Conservation (phyloP, 2,329 filamentous ascomycete species). For the Trichoderma cornu-damae region DNA sequence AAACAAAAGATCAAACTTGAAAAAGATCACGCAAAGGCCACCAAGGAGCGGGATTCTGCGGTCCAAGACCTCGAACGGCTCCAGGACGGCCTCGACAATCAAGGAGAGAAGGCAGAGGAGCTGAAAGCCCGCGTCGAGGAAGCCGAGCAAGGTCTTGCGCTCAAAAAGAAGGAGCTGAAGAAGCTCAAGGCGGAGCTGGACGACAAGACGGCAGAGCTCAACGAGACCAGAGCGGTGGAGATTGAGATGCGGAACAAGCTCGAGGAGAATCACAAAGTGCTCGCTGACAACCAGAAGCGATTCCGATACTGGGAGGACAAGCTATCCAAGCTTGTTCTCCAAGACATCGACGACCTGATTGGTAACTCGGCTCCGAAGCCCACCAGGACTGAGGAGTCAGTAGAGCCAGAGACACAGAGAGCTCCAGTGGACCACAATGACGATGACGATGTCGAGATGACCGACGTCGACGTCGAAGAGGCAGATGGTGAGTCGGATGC, state of each 20-base stretch:
- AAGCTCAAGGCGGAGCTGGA: conserved; percentile 81
- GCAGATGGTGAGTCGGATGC: conserved; percentile 24
- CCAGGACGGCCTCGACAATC: conserved; percentile 70
- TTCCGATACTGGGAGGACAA: conserved; percentile 87
- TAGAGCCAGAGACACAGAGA: conserved; percentile 21
- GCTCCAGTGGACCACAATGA: conserved; percentile 21
- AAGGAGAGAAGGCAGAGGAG: conserved; percentile 68
- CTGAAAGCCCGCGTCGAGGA: conserved; percentile 71
- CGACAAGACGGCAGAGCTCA: conserved; percentile 76
- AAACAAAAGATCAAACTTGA: conserved; percentile 85
- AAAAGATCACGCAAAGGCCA: conserved; percentile 73
- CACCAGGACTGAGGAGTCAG: conserved; percentile 26
- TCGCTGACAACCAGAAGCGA: conserved; percentile 80
- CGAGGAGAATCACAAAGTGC: conserved; percentile 88
- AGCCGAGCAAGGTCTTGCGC: conserved; percentile 69
- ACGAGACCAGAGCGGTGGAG: conserved; percentile 80
- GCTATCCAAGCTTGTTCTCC: conserved; percentile 72
- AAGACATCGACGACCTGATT: conserved; percentile 69
- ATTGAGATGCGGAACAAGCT: conserved; percentile 99
- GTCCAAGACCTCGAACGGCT: conserved; percentile 69
- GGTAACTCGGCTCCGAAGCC: conserved; percentile 33
- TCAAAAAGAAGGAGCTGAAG: conserved; percentile 75
- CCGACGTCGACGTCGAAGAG: conserved; percentile 26
- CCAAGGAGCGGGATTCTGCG: conserved; percentile 70
- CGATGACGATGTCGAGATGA: conserved; percentile 35